A percentile compares a stretch with the other conserved stretches of the same genome.
These are phyloP conservation scores for Chaetoscypha palmicola DNA, from an alignment of 2,329 filamentous ascomycete species.

Conservation along the genomic window DNA sequence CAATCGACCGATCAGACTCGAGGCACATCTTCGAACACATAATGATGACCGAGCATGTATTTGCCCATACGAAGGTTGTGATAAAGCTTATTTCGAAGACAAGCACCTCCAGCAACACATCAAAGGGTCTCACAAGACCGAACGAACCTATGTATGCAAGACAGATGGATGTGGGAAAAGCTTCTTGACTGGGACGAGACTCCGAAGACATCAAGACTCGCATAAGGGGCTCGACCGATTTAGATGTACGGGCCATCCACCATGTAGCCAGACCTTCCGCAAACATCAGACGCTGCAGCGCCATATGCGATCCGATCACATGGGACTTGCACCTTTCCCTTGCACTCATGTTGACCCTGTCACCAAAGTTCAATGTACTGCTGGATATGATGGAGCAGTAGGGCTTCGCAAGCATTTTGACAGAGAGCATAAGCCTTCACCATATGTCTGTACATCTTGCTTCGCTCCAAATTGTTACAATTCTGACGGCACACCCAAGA, in stretches of 20 bases:
- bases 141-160: conserved; percentile 65
- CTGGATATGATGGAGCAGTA: conserved; percentile 66
- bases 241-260: conserved; percentile 61
- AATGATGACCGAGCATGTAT: conserved; percentile 75
- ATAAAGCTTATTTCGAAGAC: conserved; percentile 77
- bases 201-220: conserved; percentile 69
- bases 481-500: conserved; percentile 35
- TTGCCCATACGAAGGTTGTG: conserved; percentile 64
- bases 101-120: conserved; percentile 83
- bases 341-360: conserved; percentile 54
- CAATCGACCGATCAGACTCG: conserved; percentile 75
- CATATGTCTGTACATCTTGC: conserved; percentile 76
- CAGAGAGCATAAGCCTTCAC: conserved; percentile 60
- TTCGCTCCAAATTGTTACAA: conserved; percentile 28
- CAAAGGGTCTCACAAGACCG: conserved; percentile 69
- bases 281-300: conserved; percentile 81
- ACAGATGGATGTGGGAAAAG: conserved; percentile 68
- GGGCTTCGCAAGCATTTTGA: conserved; percentile 66
- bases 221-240: conserved; percentile 74
- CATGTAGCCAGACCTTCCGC: conserved; percentile 72
- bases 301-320: conserved; percentile 71
- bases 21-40: conserved; percentile 76
- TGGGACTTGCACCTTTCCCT: conserved; percentile 62
- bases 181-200: conserved; percentile 72
- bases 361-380: conserved; percentile 51